Conservation (phyloP, 2,329 filamentous ascomycete genomes). For the Fusarium caatingaense region DNA sequence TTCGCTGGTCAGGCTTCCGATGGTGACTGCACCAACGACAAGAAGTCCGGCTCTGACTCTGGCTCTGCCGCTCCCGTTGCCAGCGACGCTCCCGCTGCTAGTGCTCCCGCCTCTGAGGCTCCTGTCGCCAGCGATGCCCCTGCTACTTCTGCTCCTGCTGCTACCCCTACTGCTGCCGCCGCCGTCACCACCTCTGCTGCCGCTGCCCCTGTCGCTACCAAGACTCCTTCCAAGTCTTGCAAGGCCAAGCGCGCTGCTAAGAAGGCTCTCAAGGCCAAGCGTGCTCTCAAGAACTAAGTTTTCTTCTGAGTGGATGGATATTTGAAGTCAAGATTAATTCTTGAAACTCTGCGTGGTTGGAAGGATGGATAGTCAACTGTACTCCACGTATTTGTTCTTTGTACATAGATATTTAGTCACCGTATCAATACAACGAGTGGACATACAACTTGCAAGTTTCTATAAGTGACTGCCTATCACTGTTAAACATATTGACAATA, state of each 20-base stretch:
- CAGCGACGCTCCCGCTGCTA: slow-evolving; percentile 20
- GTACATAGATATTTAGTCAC: slow-evolving; percentile 42
- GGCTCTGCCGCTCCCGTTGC: slow-evolving; percentile 28
- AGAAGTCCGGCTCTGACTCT: slow-evolving; percentile 39
- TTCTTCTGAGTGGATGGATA: neutral
- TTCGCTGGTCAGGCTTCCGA: slow-evolving; percentile 48
- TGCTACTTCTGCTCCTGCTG: slow-evolving; percentile 17
- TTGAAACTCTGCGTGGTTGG: slow-evolving; percentile 19
- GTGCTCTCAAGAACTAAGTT: slow-evolving; percentile 10
- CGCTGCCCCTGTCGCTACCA: slow-evolving; percentile 32
- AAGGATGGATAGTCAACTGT: slow-evolving; percentile 26
- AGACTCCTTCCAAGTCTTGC: slow-evolving; percentile 30
- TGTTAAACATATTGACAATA: neutral
- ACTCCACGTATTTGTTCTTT: slow-evolving; percentile 39
- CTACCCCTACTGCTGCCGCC: slow-evolving; percentile 1
- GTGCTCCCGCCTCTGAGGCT: slow-evolving; percentile 26
- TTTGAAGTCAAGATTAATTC: slow-evolving; percentile 6
- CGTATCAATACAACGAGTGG: slow-evolving; percentile 7
- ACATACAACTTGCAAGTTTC: neutral
- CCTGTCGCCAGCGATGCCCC: slow-evolving; percentile 29
- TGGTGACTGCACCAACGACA: slow-evolving; percentile 52
- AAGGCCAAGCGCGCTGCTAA: slow-evolving; percentile 39
- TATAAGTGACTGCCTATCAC: neutral
- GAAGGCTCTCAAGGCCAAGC: slow-evolving; percentile 22
- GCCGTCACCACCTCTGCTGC: slow-evolving; percentile 13